These are phyloP conservation scores for Agroathelia rolfsii DNA, from an alignment of 1,284 basidiomycete species.

Conservation along the genomic window DNA sequence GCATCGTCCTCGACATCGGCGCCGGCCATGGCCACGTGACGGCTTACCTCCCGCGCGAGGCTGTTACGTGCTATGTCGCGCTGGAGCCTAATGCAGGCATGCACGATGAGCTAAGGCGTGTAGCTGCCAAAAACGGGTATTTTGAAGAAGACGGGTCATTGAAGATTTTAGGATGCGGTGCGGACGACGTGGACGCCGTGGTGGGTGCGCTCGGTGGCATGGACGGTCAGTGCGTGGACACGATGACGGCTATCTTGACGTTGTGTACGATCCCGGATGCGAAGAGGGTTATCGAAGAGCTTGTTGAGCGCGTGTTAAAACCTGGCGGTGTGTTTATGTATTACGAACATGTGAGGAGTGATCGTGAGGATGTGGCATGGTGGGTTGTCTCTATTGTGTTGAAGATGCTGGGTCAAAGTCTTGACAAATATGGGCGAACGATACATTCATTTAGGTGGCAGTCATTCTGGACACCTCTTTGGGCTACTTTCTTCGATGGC, in stretches of 20 bases:
- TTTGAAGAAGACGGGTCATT: slow-evolving; percentile 34
- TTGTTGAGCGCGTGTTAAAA: slow-evolving; percentile 39
- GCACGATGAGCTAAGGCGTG: slow-evolving; percentile 42
- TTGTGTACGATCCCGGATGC: slow-evolving; percentile 52
- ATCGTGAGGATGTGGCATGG: slow-evolving; percentile 38
- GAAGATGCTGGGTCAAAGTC: too few species aligned
- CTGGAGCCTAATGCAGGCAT: slow-evolving; percentile 58
- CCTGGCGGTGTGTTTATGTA: slow-evolving; percentile 50
- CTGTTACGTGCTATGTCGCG: slow-evolving; percentile 54
- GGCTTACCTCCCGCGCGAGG: slow-evolving; percentile 43
- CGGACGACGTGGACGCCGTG: slow-evolving; percentile 43
- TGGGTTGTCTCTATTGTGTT: too few species aligned
- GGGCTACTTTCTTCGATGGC: slow-evolving; percentile 46
- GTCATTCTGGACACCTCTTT: slow-evolving; percentile 55
- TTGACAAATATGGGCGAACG: too few species aligned
- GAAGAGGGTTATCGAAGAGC: slow-evolving; percentile 27
- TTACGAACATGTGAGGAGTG: slow-evolving; percentile 56
- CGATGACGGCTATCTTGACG: slow-evolving; percentile 47
- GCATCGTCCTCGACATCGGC: slow-evolving; percentile 59
- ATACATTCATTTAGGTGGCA: too few species aligned
- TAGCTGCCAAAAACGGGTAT: slow-evolving; percentile 41
- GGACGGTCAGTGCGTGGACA: slow-evolving; percentile 32
- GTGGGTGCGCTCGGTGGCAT: slow-evolving; percentile 28
- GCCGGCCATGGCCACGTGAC: slow-evolving; percentile 58
- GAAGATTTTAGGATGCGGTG: slow-evolving; percentile 41